These are phyloP conservation scores for Ophiocordyceps polyrhachis-furcata DNA, from an alignment of 2,329 filamentous ascomycete genomes.

Conservation along the genomic window DNA sequence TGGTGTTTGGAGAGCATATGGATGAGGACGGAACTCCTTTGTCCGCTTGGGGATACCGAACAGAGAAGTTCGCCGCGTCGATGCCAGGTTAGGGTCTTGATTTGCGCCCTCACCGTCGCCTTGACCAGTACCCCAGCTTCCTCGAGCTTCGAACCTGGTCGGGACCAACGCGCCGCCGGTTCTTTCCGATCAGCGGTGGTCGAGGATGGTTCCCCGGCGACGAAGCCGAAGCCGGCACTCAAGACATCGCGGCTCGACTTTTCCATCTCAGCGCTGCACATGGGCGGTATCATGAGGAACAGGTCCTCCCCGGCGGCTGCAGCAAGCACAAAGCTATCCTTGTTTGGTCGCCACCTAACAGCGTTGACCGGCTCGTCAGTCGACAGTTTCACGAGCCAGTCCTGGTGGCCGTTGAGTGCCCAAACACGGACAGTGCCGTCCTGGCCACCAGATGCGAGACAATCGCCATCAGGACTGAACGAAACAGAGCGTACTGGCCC, in stretches of 20 bases:
- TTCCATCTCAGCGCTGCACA: slow-evolving; percentile 56
- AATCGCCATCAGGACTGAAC: slow-evolving; percentile 71
- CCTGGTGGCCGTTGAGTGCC: slow-evolving; percentile 75
- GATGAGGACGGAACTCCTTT: slow-evolving; percentile 69
- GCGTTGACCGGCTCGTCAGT: slow-evolving; percentile 65
- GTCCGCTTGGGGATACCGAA: slow-evolving; percentile 68
- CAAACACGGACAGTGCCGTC: slow-evolving; percentile 85
- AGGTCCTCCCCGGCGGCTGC: slow-evolving; percentile 72
- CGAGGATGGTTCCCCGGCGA: slow-evolving; percentile 34
- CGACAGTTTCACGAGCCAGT: slow-evolving; percentile 68
- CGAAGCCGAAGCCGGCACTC: slow-evolving; percentile 85
- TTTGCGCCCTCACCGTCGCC: slow-evolving; percentile 56
- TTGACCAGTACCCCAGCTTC: slow-evolving; percentile 64
- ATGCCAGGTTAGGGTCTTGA: slow-evolving; percentile 90
- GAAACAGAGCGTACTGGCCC: slow-evolving; percentile 72
- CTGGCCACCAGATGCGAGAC: slow-evolving; percentile 80
- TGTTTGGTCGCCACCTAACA: slow-evolving; percentile 76
- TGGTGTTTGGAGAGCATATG: slow-evolving; percentile 91
- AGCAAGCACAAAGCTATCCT: slow-evolving; percentile 63
- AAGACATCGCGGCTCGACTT: slow-evolving; percentile 56
- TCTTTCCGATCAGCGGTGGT: slow-evolving; percentile 20
- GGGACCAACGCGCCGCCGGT: slow-evolving; percentile 63
- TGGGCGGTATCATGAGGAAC: slow-evolving; percentile 62
- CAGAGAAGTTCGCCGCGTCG: slow-evolving; percentile 85
- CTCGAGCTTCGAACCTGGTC: slow-evolving; percentile 55